Conservation (phyloP, 164 flowering plant genomes). For the Cinnamomum micranthum region DNA sequence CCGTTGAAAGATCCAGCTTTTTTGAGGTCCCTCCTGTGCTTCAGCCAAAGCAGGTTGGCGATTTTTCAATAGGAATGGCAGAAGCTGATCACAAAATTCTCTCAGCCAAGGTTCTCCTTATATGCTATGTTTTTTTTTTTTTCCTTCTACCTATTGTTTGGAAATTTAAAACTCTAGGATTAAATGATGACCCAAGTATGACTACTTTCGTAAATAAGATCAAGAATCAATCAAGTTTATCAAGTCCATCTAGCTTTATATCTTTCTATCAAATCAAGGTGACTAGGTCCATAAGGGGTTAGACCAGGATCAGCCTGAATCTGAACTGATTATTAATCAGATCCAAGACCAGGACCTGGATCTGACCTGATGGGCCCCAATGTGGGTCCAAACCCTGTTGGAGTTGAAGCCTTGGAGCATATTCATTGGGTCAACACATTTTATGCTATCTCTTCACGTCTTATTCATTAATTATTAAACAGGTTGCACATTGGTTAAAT, state of each 20-base stretch:
- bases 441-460: no score
- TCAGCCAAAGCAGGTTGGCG: conserved; percentile 56
- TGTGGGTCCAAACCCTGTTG: not conserved
- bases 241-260: not conserved
- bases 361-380: not conserved
- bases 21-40: conserved; percentile 65
- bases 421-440: not conserved
- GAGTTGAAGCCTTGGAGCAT: not conserved
- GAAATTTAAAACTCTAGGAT: not conserved
- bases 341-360: not conserved
- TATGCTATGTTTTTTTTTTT: not conserved
- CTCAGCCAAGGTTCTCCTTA: conserved; percentile 55
- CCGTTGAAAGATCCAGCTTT: conserved; percentile 76
- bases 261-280: not conserved
- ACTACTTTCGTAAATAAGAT: not conserved
- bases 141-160: not conserved
- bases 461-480: no score
- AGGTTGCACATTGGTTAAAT: no score
- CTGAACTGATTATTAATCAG: not conserved
- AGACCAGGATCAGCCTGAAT: not conserved
- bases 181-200: not conserved
- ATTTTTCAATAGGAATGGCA: conserved; percentile 71
- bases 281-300: not conserved
- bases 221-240: no score
- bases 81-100: conserved; percentile 81